Percentiles rank a stretch among this genome's conserved stretches.
Evolutionary conservation across 2,329 filamentous ascomycete genomes (phyloP).

Genomic region (Grosmannia penicillata): DNA sequence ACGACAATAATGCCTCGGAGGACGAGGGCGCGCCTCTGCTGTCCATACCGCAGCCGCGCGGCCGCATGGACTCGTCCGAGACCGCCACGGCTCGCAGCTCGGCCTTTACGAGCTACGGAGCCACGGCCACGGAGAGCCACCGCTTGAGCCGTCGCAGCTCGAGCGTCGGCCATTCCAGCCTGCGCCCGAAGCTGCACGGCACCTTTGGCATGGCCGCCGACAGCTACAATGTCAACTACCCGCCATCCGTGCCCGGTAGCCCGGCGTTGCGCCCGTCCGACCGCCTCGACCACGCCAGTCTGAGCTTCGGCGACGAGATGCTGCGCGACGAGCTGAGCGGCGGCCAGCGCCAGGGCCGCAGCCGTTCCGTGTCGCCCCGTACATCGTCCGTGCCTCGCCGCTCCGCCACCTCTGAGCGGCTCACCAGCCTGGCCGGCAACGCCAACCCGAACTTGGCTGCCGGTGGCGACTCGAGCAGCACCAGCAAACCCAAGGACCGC

Average conservation of each 20-base stretch:
- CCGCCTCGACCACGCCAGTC: constrained; percentile 37
- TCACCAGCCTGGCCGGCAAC: constrained; percentile 23
- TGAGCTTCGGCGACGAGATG: constrained; percentile 56
- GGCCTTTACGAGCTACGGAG: neutral
- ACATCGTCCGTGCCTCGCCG: too few species aligned
- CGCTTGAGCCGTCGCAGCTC: constrained; percentile 30
- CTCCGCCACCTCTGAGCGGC: too few species aligned
- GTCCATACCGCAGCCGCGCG: constrained; percentile 24
- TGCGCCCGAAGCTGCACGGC: too few species aligned
- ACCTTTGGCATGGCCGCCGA: constrained; percentile 23
- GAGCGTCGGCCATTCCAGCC: too few species aligned
- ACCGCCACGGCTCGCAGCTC: constrained; percentile 24
- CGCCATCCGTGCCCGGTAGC: constrained; percentile 51
- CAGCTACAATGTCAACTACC: constrained; percentile 51
- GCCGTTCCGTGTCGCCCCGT: too few species aligned
- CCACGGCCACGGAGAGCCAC: constrained; percentile 18
- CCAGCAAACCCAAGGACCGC: constrained; percentile 18
- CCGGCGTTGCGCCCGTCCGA: constrained; percentile 35
- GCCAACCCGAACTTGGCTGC: too few species aligned
- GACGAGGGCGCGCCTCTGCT: constrained; percentile 43
- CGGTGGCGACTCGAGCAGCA: constrained; percentile 26
- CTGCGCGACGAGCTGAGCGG: constrained; percentile 45
- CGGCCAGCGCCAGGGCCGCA: constrained; percentile 1
- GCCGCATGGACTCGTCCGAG: constrained; percentile 13
- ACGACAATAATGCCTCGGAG: constrained; percentile 25